Evolutionary conservation across 768 basidiomycete species (phyloP).

Genomic region (Amanita exitialis): DNA sequence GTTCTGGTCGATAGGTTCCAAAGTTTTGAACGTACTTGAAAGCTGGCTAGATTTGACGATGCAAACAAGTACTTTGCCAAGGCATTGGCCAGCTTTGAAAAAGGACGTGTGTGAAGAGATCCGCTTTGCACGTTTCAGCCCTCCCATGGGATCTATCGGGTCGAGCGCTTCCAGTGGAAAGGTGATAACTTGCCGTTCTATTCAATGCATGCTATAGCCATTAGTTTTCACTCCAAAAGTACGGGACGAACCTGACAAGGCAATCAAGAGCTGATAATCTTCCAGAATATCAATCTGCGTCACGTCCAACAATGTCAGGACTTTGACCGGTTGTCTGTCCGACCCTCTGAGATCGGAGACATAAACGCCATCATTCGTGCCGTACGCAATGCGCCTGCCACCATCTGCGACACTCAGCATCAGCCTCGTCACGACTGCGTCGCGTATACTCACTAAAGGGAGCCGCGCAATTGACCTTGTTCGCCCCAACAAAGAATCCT

Average conservation of each 20-base stretch:
- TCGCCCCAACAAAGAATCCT: slow-evolving; percentile 76
- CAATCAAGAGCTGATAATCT: slow-evolving; percentile 90
- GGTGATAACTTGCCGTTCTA: slow-evolving; percentile 92
- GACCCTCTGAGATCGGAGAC: slow-evolving; percentile 77
- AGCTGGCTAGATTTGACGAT: slow-evolving; percentile 93
- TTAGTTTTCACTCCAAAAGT: background rate
- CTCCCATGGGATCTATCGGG: slow-evolving; percentile 80
- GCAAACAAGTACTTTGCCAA: slow-evolving; percentile 87
- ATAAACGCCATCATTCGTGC: slow-evolving; percentile 97
- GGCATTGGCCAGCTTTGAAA: slow-evolving; percentile 93
- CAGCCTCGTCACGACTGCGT: background rate
- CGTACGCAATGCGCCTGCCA: slow-evolving; percentile 84
- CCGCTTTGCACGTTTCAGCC: slow-evolving; percentile 87
- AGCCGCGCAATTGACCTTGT: slow-evolving; percentile 90
- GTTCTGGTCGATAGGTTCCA: slow-evolving; percentile 92
- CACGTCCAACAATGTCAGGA: slow-evolving; percentile 82
- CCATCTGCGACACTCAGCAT: slow-evolving; percentile 38
- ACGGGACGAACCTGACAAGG: slow-evolving; percentile 75
- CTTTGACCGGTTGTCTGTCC: slow-evolving; percentile 78
- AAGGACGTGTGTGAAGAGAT: slow-evolving; percentile 95
- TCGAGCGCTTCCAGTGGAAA: slow-evolving; percentile 93
- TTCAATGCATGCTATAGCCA: background rate
- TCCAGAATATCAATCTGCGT: slow-evolving; percentile 94
- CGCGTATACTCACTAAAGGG: slow-evolving; percentile 60
- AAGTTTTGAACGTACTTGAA: slow-evolving; percentile 94